A percentile compares a stretch with the other conserved stretches of the same genome.
Evolutionary conservation across 73 alveolate genomes (phyloP).

Genomic region (Paramecium sexaurelia): DNA sequence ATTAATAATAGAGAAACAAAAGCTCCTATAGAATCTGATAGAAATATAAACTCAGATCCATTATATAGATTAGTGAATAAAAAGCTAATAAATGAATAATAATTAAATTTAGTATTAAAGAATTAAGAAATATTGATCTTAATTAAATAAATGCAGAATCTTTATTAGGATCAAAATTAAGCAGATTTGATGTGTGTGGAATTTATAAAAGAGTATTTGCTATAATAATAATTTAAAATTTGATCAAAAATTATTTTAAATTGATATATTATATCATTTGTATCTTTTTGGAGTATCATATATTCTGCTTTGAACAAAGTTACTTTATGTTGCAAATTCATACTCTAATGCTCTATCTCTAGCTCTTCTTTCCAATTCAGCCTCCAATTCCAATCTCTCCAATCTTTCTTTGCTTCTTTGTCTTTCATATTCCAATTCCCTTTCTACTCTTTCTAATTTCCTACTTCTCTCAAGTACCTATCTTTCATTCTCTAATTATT

Average conservation of each 20-base stretch:
- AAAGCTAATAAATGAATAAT: background rate
- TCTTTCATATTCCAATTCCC: slow-evolving; percentile 58
- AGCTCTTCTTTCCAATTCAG: slow-evolving; percentile 59
- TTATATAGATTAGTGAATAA: background rate
- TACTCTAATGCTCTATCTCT: slow-evolving; percentile 62
- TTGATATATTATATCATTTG: slow-evolving; percentile 18
- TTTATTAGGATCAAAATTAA: background rate
- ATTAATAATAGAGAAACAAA: background rate
- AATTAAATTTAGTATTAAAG: background rate
- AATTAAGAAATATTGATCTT: background rate
- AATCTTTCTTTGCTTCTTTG: slow-evolving; percentile 49
- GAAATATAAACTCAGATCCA: background rate
- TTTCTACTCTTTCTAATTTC: slow-evolving; percentile 51
- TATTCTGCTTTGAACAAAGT: slow-evolving; percentile 46
- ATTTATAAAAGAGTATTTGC: slow-evolving; percentile 32
- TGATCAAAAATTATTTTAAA: background rate
- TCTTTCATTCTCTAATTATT: slow-evolving; percentile 45
- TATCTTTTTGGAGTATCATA: slow-evolving; percentile 61
- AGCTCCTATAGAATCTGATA: background rate
- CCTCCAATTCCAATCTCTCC: slow-evolving; percentile 51
- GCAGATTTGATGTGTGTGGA: slow-evolving; percentile 45
- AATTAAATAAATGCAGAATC: background rate
- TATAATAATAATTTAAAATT: background rate
- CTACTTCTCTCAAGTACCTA: slow-evolving; percentile 39
- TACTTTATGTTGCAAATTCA: slow-evolving; percentile 41